Percentiles rank a stretch among this genome's conserved stretches.
Conservation (phyloP, 169 alveolate genomes). For the Cyclospora cayetanensis region DNA sequence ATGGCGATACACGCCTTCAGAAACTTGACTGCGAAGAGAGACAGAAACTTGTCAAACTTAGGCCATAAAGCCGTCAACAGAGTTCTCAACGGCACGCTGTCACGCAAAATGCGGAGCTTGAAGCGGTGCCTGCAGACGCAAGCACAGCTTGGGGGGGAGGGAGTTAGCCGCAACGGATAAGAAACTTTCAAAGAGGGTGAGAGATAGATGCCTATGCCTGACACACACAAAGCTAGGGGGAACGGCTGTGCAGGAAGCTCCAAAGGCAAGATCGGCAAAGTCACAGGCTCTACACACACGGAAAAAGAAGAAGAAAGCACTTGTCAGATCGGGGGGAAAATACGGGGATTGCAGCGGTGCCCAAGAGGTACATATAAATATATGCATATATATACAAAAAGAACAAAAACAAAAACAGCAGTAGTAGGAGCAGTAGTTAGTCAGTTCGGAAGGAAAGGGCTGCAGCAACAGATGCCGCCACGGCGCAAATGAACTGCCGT, state of each 20-base stretch:
- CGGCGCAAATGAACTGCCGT: neutral
- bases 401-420: neutral
- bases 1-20: slow-evolving; percentile 34
- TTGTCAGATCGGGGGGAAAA: neutral
- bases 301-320: neutral
- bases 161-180: no score
- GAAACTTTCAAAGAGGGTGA: neutral
- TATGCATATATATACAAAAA: neutral
- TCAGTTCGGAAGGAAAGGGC: neutral
- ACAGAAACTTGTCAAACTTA: slow-evolving; percentile 23
- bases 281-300: neutral
- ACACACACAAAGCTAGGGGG: neutral
- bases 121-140: slow-evolving; percentile 44
- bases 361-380: no score
- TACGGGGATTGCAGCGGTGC: neutral
- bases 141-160: no score
- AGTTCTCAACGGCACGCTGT: slow-evolving; percentile 19
- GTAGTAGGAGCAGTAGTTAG: neutral
- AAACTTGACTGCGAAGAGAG: slow-evolving; percentile 51
- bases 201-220: neutral
- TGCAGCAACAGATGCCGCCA: neutral
- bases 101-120: slow-evolving; percentile 26
- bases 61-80: slow-evolving; percentile 6
- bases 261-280: neutral
- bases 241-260: neutral